Conservation (phyloP, 2,329 filamentous ascomycete species). For the Diplodia intermedia region DNA sequence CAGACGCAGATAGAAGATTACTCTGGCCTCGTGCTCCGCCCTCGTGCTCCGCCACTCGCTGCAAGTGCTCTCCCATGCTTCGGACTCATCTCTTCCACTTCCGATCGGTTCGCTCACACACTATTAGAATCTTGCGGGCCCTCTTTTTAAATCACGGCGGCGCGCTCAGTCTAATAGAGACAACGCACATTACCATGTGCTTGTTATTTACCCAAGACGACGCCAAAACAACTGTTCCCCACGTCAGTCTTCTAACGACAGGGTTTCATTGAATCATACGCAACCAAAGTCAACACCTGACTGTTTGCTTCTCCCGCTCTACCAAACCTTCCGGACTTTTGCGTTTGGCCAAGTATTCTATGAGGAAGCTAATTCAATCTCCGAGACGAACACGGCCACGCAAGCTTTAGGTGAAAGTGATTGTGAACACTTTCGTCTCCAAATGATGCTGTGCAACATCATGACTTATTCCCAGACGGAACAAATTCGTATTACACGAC, state of each 20-base stretch:
- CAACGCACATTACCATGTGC: background rate
- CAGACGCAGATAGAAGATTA: background rate
- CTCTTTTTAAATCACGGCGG: background rate
- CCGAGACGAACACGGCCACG: background rate
- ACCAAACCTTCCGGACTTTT: background rate
- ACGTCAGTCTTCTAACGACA: background rate
- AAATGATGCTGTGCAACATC: background rate
- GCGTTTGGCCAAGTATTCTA: background rate
- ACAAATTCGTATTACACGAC: background rate
- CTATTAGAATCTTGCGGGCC: too few relatives aligned
- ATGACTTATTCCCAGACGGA: background rate
- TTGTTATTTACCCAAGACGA: background rate
- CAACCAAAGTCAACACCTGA: too few relatives aligned
- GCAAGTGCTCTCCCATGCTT: background rate
- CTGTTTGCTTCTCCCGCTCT: background rate
- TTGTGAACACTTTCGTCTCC: background rate
- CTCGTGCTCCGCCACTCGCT: background rate
- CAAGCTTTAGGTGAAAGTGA: background rate
- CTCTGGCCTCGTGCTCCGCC: too few relatives aligned
- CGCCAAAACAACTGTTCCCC: background rate
- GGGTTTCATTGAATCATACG: too few relatives aligned
- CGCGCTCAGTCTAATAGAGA: background rate
- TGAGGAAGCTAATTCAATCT: rapidly evolving
- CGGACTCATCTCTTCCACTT: too few relatives aligned
- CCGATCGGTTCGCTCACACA: too few relatives aligned